Conservation (phyloP, 306 rosid species). For the Datisca glomerata region DNA sequence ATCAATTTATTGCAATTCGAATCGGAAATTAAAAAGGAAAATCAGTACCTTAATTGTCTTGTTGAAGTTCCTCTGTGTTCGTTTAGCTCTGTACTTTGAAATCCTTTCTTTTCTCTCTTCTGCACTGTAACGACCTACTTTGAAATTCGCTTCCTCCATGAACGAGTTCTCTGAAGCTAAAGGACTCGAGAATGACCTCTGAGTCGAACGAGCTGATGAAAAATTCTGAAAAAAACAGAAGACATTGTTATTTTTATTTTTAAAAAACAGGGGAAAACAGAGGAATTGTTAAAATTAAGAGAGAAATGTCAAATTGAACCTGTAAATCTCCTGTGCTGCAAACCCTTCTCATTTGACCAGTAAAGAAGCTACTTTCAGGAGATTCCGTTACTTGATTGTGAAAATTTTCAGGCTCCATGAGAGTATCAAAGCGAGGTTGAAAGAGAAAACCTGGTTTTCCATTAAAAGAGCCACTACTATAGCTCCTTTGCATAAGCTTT, state of each 20-base stretch:
- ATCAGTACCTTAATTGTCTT: conserved; percentile 98
- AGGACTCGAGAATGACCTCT: conserved; percentile 21
- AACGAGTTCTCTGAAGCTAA: conserved; percentile 24
- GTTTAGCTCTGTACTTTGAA: conserved; percentile 84
- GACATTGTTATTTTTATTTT: background rate
- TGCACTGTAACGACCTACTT: conserved; percentile 67
- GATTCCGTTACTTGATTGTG: conserved; percentile 28
- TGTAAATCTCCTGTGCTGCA: conserved; percentile 78
- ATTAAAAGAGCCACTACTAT: conserved; percentile 47
- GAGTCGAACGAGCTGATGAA: conserved; percentile 18
- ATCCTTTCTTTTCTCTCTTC: conserved; percentile 84
- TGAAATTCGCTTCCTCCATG: conserved; percentile 45
- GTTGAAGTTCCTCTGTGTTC: conserved; percentile 87
- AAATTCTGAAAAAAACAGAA: conserved; percentile 24
- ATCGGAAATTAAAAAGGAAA: no score
- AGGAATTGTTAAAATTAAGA: no score
- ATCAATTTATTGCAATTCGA: no score
- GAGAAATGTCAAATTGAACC: conserved; percentile 16
- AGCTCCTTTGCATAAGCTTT: conserved; percentile 61
- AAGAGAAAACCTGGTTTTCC: conserved; percentile 34
- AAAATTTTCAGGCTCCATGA: conserved; percentile 29
- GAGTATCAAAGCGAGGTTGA: conserved; percentile 26
- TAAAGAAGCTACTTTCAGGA: conserved; percentile 28
- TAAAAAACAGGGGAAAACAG: background rate
- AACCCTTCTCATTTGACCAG: conserved; percentile 42